Percentiles rank a stretch among this genome's conserved stretches.
phyloP scores from a whole-genome alignment of 192 early-diverging fungal species.

The Irineochytrium annulatum region DNA sequence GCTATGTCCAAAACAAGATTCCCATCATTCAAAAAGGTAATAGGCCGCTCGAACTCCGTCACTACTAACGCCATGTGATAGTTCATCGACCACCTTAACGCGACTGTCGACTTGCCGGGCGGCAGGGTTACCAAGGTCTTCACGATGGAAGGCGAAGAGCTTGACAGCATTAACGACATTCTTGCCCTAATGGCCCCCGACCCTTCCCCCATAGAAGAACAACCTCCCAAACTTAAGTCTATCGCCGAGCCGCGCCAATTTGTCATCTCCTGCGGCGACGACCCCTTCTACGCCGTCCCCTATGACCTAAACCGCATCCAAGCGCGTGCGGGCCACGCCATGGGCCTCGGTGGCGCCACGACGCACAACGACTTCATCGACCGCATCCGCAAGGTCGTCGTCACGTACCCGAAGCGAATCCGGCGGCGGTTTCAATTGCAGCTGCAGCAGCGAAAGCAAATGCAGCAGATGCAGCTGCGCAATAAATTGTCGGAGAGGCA shows the following conservation, averaged over 20 bases:
- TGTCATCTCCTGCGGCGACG: slow-evolving; percentile 43
- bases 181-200: slow-evolving; percentile 21
- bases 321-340: neutral
- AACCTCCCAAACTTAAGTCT: slow-evolving; percentile 1
- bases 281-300: slow-evolving; percentile 33
- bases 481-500: neutral
- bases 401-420: neutral
- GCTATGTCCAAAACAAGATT: slow-evolving; percentile 34
- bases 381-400: neutral
- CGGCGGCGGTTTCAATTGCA: too few species aligned
- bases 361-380: neutral
- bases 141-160: slow-evolving; percentile 16
- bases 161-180: slow-evolving; percentile 8
- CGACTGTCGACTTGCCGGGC: slow-evolving; percentile 30
- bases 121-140: slow-evolving; percentile 37
- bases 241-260: slow-evolving; percentile 14
- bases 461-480: neutral
- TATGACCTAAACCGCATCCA: slow-evolving; percentile 42
- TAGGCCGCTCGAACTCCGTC: neutral
- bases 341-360: neutral
- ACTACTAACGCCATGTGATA: slow-evolving; percentile 4
- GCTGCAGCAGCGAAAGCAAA: neutral
- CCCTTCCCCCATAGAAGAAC: neutral
- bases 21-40: slow-evolving; percentile 39
- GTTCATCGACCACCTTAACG: slow-evolving; percentile 46